Conservation (phyloP, 2,329 filamentous ascomycete species). For the Nectriaceae sp. region DNA sequence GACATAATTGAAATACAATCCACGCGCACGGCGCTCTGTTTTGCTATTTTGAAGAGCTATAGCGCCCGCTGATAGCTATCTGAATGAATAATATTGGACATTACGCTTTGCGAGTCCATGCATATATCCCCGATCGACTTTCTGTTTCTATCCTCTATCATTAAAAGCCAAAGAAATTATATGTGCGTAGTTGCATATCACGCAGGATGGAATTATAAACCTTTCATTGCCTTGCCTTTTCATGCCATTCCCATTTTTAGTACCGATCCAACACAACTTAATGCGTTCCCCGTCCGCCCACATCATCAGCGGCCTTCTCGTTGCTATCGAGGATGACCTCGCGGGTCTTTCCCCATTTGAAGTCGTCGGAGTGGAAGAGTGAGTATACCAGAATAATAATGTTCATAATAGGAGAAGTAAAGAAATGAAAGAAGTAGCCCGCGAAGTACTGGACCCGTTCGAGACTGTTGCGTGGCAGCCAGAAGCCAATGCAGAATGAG, state of each 20-base stretch:
- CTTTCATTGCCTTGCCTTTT: too few relatives aligned
- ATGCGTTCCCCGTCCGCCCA: conserved; percentile 26
- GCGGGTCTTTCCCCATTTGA: conserved; percentile 49
- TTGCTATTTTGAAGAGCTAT: not conserved
- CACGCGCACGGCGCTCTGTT: not conserved
- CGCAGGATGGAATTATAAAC: not conserved
- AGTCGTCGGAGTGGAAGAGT: conserved; percentile 44
- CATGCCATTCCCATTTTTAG: not conserved
- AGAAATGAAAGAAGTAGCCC: conserved; percentile 40
- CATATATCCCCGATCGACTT: not conserved
- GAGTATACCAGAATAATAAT: conserved; percentile 45
- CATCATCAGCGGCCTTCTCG: conserved; percentile 28
- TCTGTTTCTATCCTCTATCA: not conserved
- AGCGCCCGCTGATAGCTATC: not conserved
- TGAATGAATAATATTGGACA: not conserved
- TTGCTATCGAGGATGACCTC: conserved; percentile 34
- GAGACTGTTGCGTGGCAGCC: conserved; percentile 41
- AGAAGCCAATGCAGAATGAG: conserved; percentile 44
- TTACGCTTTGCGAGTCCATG: not conserved
- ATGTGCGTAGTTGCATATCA: not conserved
- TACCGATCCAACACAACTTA: too few relatives aligned
- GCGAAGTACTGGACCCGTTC: conserved; percentile 40
- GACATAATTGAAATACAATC: too few relatives aligned
- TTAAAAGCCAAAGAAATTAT: not conserved
- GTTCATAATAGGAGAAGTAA: conserved; percentile 44